Percentiles rank a stretch among this genome's conserved stretches.
phyloP scores from a whole-genome alignment of 352 stramenopile species.

The Pythium aquatile region DNA sequence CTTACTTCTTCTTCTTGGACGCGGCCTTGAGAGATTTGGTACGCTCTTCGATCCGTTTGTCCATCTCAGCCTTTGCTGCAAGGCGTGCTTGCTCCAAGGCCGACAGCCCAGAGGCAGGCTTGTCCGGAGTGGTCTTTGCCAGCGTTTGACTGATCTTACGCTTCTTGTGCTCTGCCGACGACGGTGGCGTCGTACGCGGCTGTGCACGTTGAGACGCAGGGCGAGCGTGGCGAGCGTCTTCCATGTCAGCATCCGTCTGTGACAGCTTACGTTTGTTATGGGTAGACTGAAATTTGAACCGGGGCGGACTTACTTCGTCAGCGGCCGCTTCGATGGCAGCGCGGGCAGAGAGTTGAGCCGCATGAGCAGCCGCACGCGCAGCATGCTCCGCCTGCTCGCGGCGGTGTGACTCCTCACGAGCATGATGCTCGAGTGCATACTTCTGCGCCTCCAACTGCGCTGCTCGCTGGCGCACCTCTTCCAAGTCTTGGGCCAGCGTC shows the following conservation, averaged over 20 bases:
- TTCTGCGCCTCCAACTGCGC: constrained; percentile 54
- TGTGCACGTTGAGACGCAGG: constrained; percentile 7
- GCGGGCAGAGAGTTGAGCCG: constrained; percentile 63
- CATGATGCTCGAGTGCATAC: constrained; percentile 41
- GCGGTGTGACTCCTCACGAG: constrained; percentile 46
- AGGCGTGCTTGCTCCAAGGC: constrained; percentile 55
- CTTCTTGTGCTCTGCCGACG: constrained; percentile 44
- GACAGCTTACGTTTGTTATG: constrained; percentile 35
- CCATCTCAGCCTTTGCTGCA: constrained; percentile 72
- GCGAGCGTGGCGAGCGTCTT: constrained; percentile 32
- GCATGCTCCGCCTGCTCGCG: constrained; percentile 66
- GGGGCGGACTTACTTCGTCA: constrained; percentile 35
- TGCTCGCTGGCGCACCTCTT: constrained; percentile 47
- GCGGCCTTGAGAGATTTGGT: constrained; percentile 43
- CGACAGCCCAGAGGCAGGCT: constrained; percentile 12
- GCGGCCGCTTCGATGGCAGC: constrained; percentile 66
- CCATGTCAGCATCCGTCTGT: constrained; percentile 62
- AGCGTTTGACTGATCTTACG: constrained; percentile 40
- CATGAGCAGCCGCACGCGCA: constrained; percentile 56
- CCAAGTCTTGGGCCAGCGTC: constrained; percentile 17
- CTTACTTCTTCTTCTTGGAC: constrained; percentile 71
- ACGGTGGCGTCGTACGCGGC: constrained; percentile 10
- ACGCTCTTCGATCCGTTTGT: constrained; percentile 64
- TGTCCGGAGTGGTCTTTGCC: constrained; percentile 25
- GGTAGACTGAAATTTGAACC: constrained; percentile 22